phyloP scores from a whole-genome alignment of 2,329 filamentous ascomycete genomes.

The Diaporthe sp. region DNA sequence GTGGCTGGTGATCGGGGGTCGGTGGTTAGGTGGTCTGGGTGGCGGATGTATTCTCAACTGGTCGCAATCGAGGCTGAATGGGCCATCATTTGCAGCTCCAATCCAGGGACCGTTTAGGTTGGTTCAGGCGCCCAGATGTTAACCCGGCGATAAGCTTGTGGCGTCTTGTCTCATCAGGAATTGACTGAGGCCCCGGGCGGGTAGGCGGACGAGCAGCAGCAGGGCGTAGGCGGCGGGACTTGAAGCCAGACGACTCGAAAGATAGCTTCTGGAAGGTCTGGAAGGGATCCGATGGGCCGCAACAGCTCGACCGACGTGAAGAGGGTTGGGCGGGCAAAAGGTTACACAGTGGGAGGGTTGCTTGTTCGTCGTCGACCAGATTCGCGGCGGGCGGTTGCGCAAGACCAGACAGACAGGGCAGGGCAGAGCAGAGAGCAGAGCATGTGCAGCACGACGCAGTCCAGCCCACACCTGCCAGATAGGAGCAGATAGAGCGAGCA shows the following conservation, averaged over 20 bases:
- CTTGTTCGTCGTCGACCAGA: conserved; percentile 16
- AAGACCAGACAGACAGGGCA: conserved; percentile 5
- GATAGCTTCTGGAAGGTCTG: conserved; percentile 25
- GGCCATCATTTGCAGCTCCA: conserved; percentile 29
- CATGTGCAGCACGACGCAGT: no score
- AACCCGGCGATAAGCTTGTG: conserved; percentile 31
- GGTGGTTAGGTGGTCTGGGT: conserved; percentile 13
- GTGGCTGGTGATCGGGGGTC: conserved; percentile 19
- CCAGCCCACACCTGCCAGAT: background rate
- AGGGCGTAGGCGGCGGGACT: conserved; percentile 5
- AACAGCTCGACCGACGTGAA: conserved; percentile 18
- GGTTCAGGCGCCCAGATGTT: conserved; percentile 22
- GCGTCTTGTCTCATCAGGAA: conserved; percentile 31
- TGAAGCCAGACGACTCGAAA: conserved; percentile 18
- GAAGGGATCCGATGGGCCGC: conserved; percentile 27
- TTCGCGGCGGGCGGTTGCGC: conserved; percentile 22
- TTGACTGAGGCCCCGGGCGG: conserved; percentile 1
- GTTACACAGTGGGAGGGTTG: conserved; percentile 30
- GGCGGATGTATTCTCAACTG: conserved; percentile 20
- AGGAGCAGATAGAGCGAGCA: background rate
- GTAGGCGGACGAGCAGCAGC: background rate
- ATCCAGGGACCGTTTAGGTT: conserved; percentile 12
- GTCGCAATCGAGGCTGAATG: conserved; percentile 25
- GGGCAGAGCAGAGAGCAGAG: background rate
- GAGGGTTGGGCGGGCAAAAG: conserved; percentile 23